Evolutionary conservation across 495 filamentous ascomycete genomes (phyloP), one percentile per base, ranked within the genome.

Genomic region (Hypoxylon lenormandii): DNA sequence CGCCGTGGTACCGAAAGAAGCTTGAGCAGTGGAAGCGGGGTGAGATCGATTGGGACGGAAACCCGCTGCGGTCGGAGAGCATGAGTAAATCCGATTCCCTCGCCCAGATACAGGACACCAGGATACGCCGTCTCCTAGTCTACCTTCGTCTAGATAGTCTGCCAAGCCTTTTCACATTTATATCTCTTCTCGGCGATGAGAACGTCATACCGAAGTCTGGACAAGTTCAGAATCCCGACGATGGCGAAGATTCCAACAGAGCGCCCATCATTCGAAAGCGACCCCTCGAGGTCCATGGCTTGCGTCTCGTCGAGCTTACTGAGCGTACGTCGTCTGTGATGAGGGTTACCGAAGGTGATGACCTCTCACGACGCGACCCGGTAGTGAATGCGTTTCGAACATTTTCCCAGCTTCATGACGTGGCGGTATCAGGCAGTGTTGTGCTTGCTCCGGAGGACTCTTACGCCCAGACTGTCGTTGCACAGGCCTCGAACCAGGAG

Each of bases 271-370:
- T 45, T 48, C 58, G 71, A 26, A 83, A 81, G 57, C 77, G 84
- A 19, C 85, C 88, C 0, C 83, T 97, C 3, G 87, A 93, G 73
- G 92, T 96, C 0, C 90, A 97, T 71, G 95, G 93, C 36, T 79
- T 97, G 19, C 90, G 94, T 1, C 82, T 98, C 50, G 78, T 97
- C 40, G 92, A 96, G 73, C 87, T 98, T 19, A 95, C 92, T 0
- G 93, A 98, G 64, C 93, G 95, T 83, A 89, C 90, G 30, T 97
- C 95, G 5, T 91, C 93, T 16, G 93, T 97, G 55, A 98, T 98
- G 95, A 90, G 93, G 70, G 92, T 96, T 5, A 89, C 92, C 0
- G 92, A 95, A 62, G 81, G 88, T 40, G 92, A 94, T 8, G 92
- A 93, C 16, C 88, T 90, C 65, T 86, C 87, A 10, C 80, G 88